phyloP scores from a whole-genome alignment of 352 stramenopile genomes.

The Phytophthora constricta region DNA sequence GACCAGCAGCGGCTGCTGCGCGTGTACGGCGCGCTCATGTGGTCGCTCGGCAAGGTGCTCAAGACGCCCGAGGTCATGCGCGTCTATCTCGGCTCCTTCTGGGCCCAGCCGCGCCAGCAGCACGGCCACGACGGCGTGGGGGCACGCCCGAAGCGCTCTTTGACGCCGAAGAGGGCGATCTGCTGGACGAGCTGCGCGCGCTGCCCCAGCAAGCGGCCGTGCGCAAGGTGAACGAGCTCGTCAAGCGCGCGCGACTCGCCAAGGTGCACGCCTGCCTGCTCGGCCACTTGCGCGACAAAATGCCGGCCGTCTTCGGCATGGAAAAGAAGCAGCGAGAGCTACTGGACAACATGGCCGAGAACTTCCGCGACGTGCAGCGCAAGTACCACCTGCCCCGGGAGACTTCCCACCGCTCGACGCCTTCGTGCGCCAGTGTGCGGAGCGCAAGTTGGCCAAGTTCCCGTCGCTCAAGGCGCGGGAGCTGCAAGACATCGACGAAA shows the following conservation, averaged over 20 bases:
- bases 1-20: slow-evolving; percentile 97
- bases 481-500: slow-evolving; percentile 97
- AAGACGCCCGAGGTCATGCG: slow-evolving; percentile 98
- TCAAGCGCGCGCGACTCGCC: slow-evolving; percentile 94
- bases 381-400: slow-evolving; percentile 96
- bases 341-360: slow-evolving; percentile 93
- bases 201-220: slow-evolving; percentile 96
- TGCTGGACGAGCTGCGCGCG: slow-evolving; percentile 97
- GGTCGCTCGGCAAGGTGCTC: slow-evolving; percentile 98
- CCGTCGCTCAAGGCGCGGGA: slow-evolving; percentile 93
- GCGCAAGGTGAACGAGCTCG: slow-evolving; percentile 94
- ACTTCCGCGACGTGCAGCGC: slow-evolving; percentile 97
- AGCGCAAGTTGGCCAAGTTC: slow-evolving; percentile 93
- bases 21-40: slow-evolving; percentile 98
- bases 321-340: slow-evolving; percentile 97
- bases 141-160: slow-evolving; percentile 86
- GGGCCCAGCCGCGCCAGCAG: slow-evolving; percentile 89
- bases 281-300: slow-evolving; percentile 95
- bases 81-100: slow-evolving; percentile 99
- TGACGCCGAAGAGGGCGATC: slow-evolving; percentile 96
- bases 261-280: slow-evolving; percentile 99
- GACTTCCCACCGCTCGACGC: slow-evolving; percentile 95
- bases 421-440: slow-evolving; percentile 81
- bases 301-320: slow-evolving; percentile 97
- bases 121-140: slow-evolving; percentile 83